Base-by-base conservation (phyloP, 805 yeast genomes). In the Zygosaccharomyces pseudorouxii region DNA sequence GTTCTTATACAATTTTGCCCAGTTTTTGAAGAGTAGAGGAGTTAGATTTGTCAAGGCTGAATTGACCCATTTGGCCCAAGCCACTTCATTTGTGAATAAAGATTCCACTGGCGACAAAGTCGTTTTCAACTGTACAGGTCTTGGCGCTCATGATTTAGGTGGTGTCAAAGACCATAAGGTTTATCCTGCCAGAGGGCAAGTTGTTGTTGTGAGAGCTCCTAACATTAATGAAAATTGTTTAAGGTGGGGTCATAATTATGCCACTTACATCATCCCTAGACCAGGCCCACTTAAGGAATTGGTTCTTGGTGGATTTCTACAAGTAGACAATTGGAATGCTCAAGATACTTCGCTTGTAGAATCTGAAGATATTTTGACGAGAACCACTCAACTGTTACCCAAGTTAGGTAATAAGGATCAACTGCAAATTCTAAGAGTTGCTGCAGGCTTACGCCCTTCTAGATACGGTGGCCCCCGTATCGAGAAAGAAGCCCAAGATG, bases 131-230 rank as follows among this genome's bases (percentile, higher is more conserved):
- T 86, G 95, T 64, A 74, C 89, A 0, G 95, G 95, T 6, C 70
- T 84, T 18, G 86, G 89, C 9, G 86, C 93, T 1, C 71, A 71
- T 41, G 61, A 65, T 2, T 67, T 87, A 5, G 81, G 81, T 6
- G 93, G 90, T 10, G 87, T 84, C 14, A 67, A 70, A 18, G 95
- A 87, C 59, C 52, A 68, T 7, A 67, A 69, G 1, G 77, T 83
- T 16, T 84, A 81, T 55, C 92, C 95, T 6, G 79, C 86, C 0
- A 71, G 95, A 50, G 95, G 95, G 4, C 95, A 86, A 60, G 89
- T 86, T 22, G 83, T 85, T 16, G 82, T 85, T 8, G 73, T 86
- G 19, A 76, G 73, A 51, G 88, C 89, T 0, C 89, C 89, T 2
- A 85, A 83, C 56, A 71, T 85, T 51, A 69, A 69, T 29, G 80